Evolutionary conservation across 2,329 filamentous ascomycete species (phyloP), one percentile per base, ranked within the genome.

Genomic region (Cercospora sesami): DNA sequence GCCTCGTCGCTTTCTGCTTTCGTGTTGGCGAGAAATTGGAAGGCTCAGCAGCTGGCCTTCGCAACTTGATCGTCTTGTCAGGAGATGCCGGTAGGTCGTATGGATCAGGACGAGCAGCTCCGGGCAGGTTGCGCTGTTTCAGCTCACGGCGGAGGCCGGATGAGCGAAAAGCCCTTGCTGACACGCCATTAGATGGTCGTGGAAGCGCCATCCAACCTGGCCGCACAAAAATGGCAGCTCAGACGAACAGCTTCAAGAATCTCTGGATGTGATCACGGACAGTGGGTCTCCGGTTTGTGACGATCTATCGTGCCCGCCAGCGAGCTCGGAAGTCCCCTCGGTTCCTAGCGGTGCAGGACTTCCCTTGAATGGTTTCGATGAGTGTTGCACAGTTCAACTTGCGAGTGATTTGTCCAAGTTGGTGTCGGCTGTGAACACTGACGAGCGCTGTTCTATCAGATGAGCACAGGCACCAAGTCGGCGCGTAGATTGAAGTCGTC

Each of bases 81-180:
- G 62, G 31, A 18, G 53, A 45, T n/a, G 5, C 21, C 1, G 16
- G 62, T 26, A 64, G 33, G 4, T 59, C 62, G n/a, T 59, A 58
- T 23, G 62, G 51, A 59, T 64, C 62, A 23, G 51, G 51, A 14
- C 62, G 62, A 26, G 62, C 62, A 1, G 51, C 62, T 33, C 51
- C 31, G 9, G 62, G 51, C 8, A 64, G 62, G 7, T 31, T 33
- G 21, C 51, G 62, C 53, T 64, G 62, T 28, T 58, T 64, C 14
- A 14, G 1, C n/a, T 45, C 51, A 14, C 31, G 21, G n/a, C 62
- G 62, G 1, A 33, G 18, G 30, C 60, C 45, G 16, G 60, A 63
- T 16, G 18, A 30, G 18, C 12, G 23, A 48, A 33, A 26, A 14
- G 60, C 42, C 23, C 45, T 8, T 30, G 12, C 12, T 12, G 21